Evolutionary conservation across 768 basidiomycete species (phyloP).

Genomic region (Xerocomellus chrysenteron): DNA sequence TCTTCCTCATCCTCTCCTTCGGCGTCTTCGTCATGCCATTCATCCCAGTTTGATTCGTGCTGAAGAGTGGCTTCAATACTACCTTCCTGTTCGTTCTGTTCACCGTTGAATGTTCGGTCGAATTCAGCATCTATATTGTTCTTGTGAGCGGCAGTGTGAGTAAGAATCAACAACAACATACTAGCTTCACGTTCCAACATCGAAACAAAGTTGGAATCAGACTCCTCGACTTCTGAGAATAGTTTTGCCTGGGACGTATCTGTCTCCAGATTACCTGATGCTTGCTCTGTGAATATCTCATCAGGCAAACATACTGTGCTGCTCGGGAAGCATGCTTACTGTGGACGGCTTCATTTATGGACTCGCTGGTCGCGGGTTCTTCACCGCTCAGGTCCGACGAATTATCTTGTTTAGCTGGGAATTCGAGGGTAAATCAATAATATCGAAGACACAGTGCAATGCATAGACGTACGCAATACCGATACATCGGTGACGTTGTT

Average conservation of each 20-base stretch:
- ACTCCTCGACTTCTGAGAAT: conserved; percentile 24
- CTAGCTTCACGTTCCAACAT: conserved; percentile 33
- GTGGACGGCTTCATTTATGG: background rate
- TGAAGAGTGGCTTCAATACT: conserved; percentile 16
- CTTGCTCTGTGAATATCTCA: background rate
- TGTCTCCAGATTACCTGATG: conserved; percentile 14
- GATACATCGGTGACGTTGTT: background rate
- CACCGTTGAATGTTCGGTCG: conserved; percentile 20
- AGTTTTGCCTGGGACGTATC: background rate
- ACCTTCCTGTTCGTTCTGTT: conserved; percentile 17
- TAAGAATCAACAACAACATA: conserved; percentile 9
- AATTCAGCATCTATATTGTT: conserved; percentile 25
- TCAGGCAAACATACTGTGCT: background rate
- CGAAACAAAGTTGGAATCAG: conserved; percentile 28
- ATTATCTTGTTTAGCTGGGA: conserved; percentile 8
- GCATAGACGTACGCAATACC: conserved; percentile 9
- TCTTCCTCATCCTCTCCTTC: conserved; percentile 45
- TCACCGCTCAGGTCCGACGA: background rate
- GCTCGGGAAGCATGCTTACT: conserved; percentile 8
- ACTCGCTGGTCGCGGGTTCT: conserved; percentile 1
- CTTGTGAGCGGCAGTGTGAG: conserved; percentile 3
- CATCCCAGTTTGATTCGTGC: conserved; percentile 27
- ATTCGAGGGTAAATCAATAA: conserved; percentile 1
- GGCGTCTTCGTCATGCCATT: conserved; percentile 38
- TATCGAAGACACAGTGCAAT: background rate